These are phyloP conservation scores for Hypoxylon rubiginosum DNA, from an alignment of 2,329 filamentous ascomycete genomes.

Conservation along the genomic window DNA sequence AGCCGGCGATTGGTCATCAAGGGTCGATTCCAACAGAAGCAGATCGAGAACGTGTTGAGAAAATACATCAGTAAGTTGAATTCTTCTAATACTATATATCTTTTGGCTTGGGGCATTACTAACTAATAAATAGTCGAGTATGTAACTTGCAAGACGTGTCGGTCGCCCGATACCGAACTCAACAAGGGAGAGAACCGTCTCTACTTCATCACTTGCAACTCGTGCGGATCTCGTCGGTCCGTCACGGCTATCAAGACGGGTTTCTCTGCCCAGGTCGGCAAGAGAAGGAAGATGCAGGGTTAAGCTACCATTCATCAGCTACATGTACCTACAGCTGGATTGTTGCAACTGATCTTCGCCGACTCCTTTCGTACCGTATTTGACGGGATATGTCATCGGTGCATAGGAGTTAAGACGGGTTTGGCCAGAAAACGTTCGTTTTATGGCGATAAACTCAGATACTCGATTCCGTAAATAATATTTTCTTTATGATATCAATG, in stretches of 20 bases:
- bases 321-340: constrained; percentile 1
- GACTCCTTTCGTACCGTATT: constrained; percentile 11
- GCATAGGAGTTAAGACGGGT: constrained; percentile 24
- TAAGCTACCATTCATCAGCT: constrained; percentile 61
- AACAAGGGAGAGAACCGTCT: constrained; percentile 99
- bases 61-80: constrained; percentile 86
- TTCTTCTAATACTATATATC: background rate
- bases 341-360: constrained; percentile 5
- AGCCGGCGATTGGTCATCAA: constrained; percentile 96
- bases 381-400: constrained; percentile 11
- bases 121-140: constrained; percentile 79
- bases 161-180: constrained; percentile 92
- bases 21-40: constrained; percentile 99
- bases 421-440: constrained; percentile 17
- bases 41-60: constrained; percentile 96
- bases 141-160: constrained; percentile 98
- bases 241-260: constrained; percentile 99
- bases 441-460: constrained; percentile 12
- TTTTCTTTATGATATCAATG: background rate
- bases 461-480: background rate
- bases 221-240: constrained; percentile 83
- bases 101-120: constrained; percentile 40
- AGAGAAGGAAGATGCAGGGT: constrained; percentile 94
- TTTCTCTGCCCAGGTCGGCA: constrained; percentile 99
- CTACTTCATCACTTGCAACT: constrained; percentile 98